Base-by-base conservation (phyloP, 768 basidiomycete genomes). In the Tylopilus subfusipes region DNA sequence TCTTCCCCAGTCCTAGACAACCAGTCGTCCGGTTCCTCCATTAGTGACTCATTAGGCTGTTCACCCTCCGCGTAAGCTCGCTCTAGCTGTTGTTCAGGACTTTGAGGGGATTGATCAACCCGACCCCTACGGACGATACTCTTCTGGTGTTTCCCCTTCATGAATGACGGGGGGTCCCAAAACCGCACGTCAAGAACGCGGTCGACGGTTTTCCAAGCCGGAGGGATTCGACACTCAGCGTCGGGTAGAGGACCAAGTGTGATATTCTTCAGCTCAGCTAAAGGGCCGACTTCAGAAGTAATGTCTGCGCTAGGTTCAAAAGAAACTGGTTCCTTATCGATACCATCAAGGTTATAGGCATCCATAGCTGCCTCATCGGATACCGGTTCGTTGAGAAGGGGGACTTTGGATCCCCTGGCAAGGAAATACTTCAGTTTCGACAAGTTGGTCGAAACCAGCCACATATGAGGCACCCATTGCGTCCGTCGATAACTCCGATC, bases 391-490 rank as follows among this genome's bases (percentile, higher is more conserved):
- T 76, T 74, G 9, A 91, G 71, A 42, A 95, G 74, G 34, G 84
- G 76, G 14, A 93, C 80, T 63, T 81, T 84, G 1, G 88, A 73
- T 4, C 93, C 92, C 14, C 77, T 75, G 10, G 68, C 60, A 36
- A 95, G 73, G 72, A 96, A 98, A 66, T 90, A 81, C 60, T 86
- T 88, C 54, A 97, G 72, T 65, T 86, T 90, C 12, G 69, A 64
- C n/a, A 72, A 66, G 48, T 82, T 76, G n/a, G 81, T 84, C 11
- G 86, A 81, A 29, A 84, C 74, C 2, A 97, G 75, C 93, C 93
- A 98, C 76, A 88, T 84, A 62, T 98, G 94, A 29, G 93, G 88
- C 2, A 97, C 93, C 94, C 94, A 98, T 67, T 88, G 80, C 12
- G 82, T 73, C 40, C 87, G 82, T 50, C 88, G 76, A 69, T 90